These are phyloP conservation scores for Linderina pennispora DNA, from an alignment of 192 early-diverging fungal species.

Conservation along the genomic window DNA sequence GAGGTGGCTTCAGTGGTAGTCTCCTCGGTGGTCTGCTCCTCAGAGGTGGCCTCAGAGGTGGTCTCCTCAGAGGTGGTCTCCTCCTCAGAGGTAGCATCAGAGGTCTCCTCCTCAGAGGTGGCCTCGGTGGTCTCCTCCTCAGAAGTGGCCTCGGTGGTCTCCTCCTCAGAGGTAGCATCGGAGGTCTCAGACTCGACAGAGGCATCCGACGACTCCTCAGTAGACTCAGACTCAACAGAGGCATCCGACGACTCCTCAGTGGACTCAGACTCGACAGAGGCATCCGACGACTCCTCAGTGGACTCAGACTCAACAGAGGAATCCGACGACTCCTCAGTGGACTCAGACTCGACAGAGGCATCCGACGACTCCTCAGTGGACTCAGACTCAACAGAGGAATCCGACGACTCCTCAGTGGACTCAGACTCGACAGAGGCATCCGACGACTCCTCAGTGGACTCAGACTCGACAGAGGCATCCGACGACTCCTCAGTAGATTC, in stretches of 20 bases:
- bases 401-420: too few relatives aligned
- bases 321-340: not conserved
- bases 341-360: not conserved
- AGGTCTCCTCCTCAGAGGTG: not conserved
- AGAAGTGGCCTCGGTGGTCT: not conserved
- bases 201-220: not conserved
- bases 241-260: not conserved
- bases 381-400: too few relatives aligned
- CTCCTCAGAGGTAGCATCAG: not conserved
- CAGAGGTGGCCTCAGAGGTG: not conserved
- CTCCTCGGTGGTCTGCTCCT: too few relatives aligned
- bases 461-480: too few relatives aligned
- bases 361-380: not conserved
- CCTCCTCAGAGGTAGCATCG: not conserved
- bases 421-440: too few relatives aligned
- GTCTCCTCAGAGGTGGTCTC: not conserved
- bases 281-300: not conserved
- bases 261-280: not conserved
- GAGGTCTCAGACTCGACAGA: not conserved
- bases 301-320: not conserved
- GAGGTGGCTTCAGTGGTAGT: too few relatives aligned
- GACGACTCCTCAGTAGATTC: too few relatives aligned
- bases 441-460: too few relatives aligned
- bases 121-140: not conserved
- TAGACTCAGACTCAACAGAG: not conserved